Percentiles rank a stretch among this genome's conserved stretches.
Conservation (phyloP, 768 basidiomycete species). For the Sporobolomyces phaffii region DNA sequence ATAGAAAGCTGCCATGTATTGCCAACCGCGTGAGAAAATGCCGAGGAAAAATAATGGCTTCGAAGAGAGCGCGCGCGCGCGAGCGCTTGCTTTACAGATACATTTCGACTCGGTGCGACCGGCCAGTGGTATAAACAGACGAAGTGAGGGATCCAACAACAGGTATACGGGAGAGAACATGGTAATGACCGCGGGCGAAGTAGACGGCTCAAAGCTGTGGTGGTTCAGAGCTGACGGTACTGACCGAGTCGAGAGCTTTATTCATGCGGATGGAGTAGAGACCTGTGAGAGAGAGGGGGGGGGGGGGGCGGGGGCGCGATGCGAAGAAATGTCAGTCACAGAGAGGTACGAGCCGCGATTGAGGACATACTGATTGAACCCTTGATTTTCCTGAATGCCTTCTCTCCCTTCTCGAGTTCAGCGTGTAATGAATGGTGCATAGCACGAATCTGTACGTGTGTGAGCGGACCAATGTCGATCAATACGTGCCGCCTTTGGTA, state of each 20-base stretch:
- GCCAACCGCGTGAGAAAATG: too few relatives aligned
- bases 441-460: slow-evolving; percentile 19
- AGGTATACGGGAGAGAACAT: too few relatives aligned
- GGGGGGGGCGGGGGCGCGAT: too few relatives aligned
- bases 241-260: slow-evolving; percentile 36
- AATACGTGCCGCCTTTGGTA: background rate
- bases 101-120: too few relatives aligned
- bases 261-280: slow-evolving; percentile 33
- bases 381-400: slow-evolving; percentile 36
- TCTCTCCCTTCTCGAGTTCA: slow-evolving; percentile 35
- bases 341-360: too few relatives aligned
- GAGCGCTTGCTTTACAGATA: too few relatives aligned
- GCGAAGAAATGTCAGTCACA: background rate
- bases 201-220: slow-evolving; percentile 13
- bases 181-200: too few relatives aligned
- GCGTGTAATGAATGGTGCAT: slow-evolving; percentile 17
- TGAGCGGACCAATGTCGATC: background rate
- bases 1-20: too few relatives aligned
- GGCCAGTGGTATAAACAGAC: too few relatives aligned
- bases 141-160: background rate
- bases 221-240: slow-evolving; percentile 10
- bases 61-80: too few relatives aligned
- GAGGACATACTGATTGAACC: slow-evolving; percentile 33
- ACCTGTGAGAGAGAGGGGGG: background rate
- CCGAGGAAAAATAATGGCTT: too few relatives aligned